Evolutionary conservation across 495 filamentous ascomycete genomes (phyloP), one percentile per base, ranked within the genome.

Genomic region (Neurospora sublineolata): DNA sequence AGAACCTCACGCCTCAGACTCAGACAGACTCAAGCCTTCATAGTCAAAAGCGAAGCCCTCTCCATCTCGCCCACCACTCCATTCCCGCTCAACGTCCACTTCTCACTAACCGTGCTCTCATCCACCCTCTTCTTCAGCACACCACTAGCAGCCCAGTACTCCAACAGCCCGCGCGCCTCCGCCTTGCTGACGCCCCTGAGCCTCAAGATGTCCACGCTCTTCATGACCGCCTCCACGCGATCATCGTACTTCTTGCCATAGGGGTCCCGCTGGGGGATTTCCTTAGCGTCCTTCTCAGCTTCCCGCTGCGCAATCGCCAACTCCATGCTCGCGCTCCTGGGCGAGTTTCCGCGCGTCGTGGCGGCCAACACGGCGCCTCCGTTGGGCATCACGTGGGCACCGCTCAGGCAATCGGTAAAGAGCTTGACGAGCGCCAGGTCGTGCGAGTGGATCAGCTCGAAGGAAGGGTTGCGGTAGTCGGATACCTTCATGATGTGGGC

Each of bases 121-220:
- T 91, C 90, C 52, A 97, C 84, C 60, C 79, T 82, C 70, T 86
- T 80, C 69, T 91, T 87, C 77, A 96, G 78, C 75, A 97, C 83
- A 20, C 95, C 95, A 79, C 93, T 97, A 33, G 84, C 87, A 4
- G 92, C 94, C 82, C 93, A 98, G 81, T 97, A 98, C 84, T 97
- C 95, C 88, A 98, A 88, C 74, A 95, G 83, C 1, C 87, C 85
- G 70, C 91, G 87, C 42, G 94, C 89, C 82, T 98, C 94, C 30
- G 83, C 81, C 78, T 88, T 92, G 70, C 83, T 91, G 72, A 97
- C 70, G 5, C 92, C 90, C 37, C 82, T 82, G 33, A 97, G 75
- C 14, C 82, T 81, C 64, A 88, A 20, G 1, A 88, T 76, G 52
- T 80, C 75, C 14, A 84, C 84, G 37, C 75, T 79, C 73, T 87